Evolutionary conservation across 495 filamentous ascomycete genomes (phyloP), one percentile per base, ranked within the genome.

Genomic region (Lepraria neglecta): DNA sequence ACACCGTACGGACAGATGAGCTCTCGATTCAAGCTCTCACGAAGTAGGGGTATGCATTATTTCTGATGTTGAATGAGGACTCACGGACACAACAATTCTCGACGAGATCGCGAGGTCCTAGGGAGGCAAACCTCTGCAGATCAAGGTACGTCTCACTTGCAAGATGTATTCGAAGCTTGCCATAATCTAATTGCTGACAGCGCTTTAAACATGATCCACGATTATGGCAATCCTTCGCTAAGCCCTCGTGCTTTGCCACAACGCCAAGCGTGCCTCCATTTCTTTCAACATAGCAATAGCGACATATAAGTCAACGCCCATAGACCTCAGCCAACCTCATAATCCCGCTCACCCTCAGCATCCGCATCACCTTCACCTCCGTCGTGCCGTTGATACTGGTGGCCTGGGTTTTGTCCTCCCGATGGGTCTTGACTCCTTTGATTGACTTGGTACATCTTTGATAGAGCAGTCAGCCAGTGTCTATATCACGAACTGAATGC

Each of bases 331-430:
- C 72, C 73, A 51, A 81, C 79, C 65, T 81, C 79, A 65, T 80
- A 81, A 71, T 83, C 81, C 54, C 80, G 65, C 67, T 84, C 82
- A 48, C 80, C 81, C 67, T 82, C 82, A 17, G 81, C 83, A 75
- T 82, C 80, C 56, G 78, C 77, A 66, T 81, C 79, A 38, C 71
- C 79, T 60, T 81, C 80, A 21, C 77, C 78, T 52, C 77, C 80
- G 53, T 78, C 72, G 61, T 78, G 73, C 65, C 72, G 60, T 68
- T 68, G 65, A 68, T 70, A 74, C 71, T 75, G 65, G 67, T 71
- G 73, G 28, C 68, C 73, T 64, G 71, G 69, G 67, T 74, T 76
- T 62, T 78, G 76, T 38, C 51, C 67, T 24, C 61, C 65, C 12
- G 71, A 67, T 44, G 73, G 72, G 61, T 73, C 73, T 61, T 82